Evolutionary conservation across 768 basidiomycete species (phyloP), one percentile per base, ranked within the genome.

Genomic region (Mycena rosella): DNA sequence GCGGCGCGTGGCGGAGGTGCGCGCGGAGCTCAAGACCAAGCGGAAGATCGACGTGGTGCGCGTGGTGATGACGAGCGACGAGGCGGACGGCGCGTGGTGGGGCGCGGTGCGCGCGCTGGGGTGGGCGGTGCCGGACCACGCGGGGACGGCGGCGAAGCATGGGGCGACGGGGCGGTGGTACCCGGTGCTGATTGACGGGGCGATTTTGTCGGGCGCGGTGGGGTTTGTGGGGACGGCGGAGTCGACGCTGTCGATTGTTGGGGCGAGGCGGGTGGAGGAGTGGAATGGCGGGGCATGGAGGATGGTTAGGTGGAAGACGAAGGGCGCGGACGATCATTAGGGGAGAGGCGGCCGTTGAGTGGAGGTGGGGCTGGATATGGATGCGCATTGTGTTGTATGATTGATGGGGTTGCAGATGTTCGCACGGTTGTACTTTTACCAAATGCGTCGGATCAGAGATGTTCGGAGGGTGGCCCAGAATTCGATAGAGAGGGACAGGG

Each of bases 201-300:
- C 83, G 22, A 78, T 85, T 40, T 86, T 87, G 66, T 83, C 83
- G 1, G 75, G 73, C 44, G 85, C 78, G 11, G 69, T 77, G n/a
- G 87, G 85, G 15, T 79, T 88, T 51, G 81, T 88, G 5, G 86
- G 87, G n/a, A 86, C 85, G 10, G 76, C 82, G 24, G 60, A 73
- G 45, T 86, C 85, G 52, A 87, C 86, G 36, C 85, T 86, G 78
- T 83, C 83, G 24, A 60, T 84, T 32, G 54, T 87, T 27, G 82
- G 85, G 1, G 74, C 73, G 18, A 77, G 82, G n/a, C 75, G 86
- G 20, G 84, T 86, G 49, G 69, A 77, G 53, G 79, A 83, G 42
- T 87, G 86, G 86, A 65, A 81, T 3, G 79, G 73, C 44, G 85
- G 84, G 18, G 76, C 75, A 24, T 74, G 73, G 22, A 70, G 77